Base-by-base conservation (phyloP, 2,329 filamentous ascomycete species). In the Parastagonospora nodorum region DNA sequence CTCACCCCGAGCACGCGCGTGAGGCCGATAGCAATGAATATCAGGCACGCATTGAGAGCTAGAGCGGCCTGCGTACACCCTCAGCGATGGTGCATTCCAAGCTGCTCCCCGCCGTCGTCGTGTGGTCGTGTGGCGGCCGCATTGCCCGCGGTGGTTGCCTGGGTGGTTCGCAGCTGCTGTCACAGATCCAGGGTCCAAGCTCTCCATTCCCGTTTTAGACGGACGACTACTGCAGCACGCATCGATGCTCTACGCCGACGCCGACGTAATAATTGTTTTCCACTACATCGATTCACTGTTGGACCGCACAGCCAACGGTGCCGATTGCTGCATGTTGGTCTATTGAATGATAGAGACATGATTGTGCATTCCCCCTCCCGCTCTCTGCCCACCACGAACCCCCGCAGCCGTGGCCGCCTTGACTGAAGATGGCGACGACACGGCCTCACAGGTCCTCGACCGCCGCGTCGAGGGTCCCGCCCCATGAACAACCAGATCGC, bases 401-500 rank as follows among this genome's bases (percentile, higher is more conserved):
- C 50, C 55, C 64, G 54, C 66, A 57, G 57, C 62, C 61, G 66
- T 53, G 63, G 63, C 19, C 19, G 19, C 57, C 58, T 57, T 50
- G 59, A 53, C 38, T 68, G 62, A 72, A 61, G 47, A 74, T 73
- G 71, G 63, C 66, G 44, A 63, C 64, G 11, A 55, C 66, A 29
- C 69, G 69, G 60, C 72, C 65, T 35, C 71, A 73, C 56, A 59
- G 71, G 51, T 73, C 72, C 47, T 73, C 72, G 42, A 72, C 71
- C 47, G 69, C 72, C 42, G 69, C 71, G 54, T 73, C 71, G 48
- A 59, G 67, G 57, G 56, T 82, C 42, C 77, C 79, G 55, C 72
- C 80, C 80, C 45, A 81, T 77, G 46, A 83, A 84, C 57, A 85
- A 87, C 74, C 81, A 73, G 60, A 71, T 71, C 45, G 67, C 64